Evolutionary conservation across 306 rosid genomes (phyloP).

Genomic region (Citrullus colocynthis): DNA sequence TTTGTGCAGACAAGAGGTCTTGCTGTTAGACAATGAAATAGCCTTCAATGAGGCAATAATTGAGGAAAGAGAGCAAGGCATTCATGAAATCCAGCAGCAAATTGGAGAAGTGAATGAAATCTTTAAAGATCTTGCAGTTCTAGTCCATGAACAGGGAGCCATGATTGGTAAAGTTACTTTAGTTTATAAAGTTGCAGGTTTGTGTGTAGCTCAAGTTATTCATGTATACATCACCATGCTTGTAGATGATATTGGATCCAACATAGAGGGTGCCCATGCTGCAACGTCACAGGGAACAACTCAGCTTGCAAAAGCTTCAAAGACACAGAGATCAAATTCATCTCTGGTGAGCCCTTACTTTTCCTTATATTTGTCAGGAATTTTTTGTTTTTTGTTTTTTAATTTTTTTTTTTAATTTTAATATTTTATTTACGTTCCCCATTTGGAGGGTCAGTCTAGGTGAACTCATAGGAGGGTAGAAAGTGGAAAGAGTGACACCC

Average conservation of each 20-base stretch:
- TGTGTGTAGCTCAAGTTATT: conserved; percentile 14
- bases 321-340: conserved; percentile 80
- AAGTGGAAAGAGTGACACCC: neutral
- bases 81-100: conserved; percentile 90
- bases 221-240: conserved; percentile 9
- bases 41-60: conserved; percentile 91
- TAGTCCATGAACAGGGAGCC: conserved; percentile 91
- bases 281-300: conserved; percentile 67
- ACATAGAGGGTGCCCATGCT: conserved; percentile 63
- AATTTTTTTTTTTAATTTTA: too few species aligned
- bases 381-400: too few species aligned
- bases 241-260: conserved; percentile 78
- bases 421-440: too few species aligned
- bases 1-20: conserved; percentile 69
- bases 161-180: conserved; percentile 50
- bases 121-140: conserved; percentile 87
- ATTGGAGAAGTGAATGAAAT: conserved; percentile 96
- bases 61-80: conserved; percentile 95
- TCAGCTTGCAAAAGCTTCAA: conserved; percentile 73
- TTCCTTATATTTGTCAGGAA: neutral
- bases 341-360: conserved; percentile 52
- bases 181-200: neutral
- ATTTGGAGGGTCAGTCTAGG: neutral
- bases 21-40: conserved; percentile 77
- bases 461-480: neutral